These are phyloP conservation scores for Yamadazyma paraphyllophila DNA, from an alignment of 805 yeast genomes.

Conservation along the genomic window DNA sequence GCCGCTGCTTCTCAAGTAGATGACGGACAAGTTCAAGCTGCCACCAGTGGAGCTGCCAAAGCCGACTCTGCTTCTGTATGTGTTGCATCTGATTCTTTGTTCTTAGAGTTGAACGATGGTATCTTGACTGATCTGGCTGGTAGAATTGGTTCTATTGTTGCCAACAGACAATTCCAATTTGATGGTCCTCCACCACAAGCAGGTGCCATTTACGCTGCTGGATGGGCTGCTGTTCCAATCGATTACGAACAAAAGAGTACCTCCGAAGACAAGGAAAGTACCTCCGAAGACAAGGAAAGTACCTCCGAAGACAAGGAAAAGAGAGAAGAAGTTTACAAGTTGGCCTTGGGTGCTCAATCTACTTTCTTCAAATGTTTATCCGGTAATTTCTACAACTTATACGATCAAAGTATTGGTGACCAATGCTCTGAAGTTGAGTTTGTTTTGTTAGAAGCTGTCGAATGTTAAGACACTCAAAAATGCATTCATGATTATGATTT, in stretches of 20 bases:
- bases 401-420: constrained; percentile 54
- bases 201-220: constrained; percentile 64
- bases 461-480: constrained; percentile 14
- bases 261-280: neutral
- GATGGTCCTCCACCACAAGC: constrained; percentile 85
- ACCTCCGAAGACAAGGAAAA: neutral
- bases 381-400: constrained; percentile 77
- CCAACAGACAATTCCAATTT: constrained; percentile 70
- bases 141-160: constrained; percentile 46
- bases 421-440: constrained; percentile 35
- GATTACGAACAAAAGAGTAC: constrained; percentile 10
- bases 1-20: constrained; percentile 13
- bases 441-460: constrained; percentile 15
- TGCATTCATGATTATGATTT: neutral
- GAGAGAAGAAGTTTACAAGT: constrained; percentile 22
- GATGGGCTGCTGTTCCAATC: constrained; percentile 48
- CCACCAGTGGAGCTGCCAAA: constrained; percentile 17
- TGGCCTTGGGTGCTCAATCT: constrained; percentile 61
- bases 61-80: constrained; percentile 16
- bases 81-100: constrained; percentile 16
- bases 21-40: constrained; percentile 31
- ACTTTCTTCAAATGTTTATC: constrained; percentile 74
- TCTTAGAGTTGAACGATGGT: constrained; percentile 20
- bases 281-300: constrained; percentile 1
- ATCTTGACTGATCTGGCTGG: constrained; percentile 36